Conservation (phyloP, 192 early-diverging fungal genomes). For the Kappamyces sp. region DNA sequence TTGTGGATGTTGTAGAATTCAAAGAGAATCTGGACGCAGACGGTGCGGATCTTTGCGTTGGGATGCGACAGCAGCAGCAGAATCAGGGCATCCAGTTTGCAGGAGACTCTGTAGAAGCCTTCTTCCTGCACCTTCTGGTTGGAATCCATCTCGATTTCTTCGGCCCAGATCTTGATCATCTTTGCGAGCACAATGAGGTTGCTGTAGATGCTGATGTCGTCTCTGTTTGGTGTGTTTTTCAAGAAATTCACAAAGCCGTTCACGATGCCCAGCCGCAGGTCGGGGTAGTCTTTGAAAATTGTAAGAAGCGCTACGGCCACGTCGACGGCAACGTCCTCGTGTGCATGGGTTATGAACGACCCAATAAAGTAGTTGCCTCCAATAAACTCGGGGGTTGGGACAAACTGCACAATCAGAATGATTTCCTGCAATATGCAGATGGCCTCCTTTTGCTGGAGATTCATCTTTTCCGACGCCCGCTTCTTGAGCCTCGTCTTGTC, state of each 20-base stretch:
- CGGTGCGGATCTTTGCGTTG: conserved; percentile 37
- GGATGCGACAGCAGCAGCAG: conserved; percentile 38
- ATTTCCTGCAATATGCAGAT: conserved; percentile 36
- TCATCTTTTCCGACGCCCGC: conserved; percentile 4
- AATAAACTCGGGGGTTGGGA: conserved; percentile 42
- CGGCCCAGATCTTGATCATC: conserved; percentile 33
- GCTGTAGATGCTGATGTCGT: conserved; percentile 41
- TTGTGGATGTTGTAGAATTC: conserved; percentile 40
- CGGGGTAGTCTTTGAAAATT: conserved; percentile 33
- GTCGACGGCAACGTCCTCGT: conserved; percentile 31
- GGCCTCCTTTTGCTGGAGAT: conserved; percentile 25
- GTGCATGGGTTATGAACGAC: conserved; percentile 34
- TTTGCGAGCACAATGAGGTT: conserved; percentile 28
- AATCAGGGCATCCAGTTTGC: conserved; percentile 42
- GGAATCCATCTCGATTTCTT: conserved; percentile 14
- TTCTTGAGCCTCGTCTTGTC: conserved; percentile 10
- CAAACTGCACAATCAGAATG: conserved; percentile 31
- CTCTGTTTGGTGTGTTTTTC: conserved; percentile 32
- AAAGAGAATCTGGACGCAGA: conserved; percentile 28
- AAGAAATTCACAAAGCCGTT: conserved; percentile 43
- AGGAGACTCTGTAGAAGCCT: conserved; percentile 34
- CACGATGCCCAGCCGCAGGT: conserved; percentile 39
- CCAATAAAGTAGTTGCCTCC: conserved; percentile 40
- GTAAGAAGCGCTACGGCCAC: conserved; percentile 23
- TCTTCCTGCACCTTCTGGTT: conserved; percentile 25